phyloP scores from a whole-genome alignment of 1,284 basidiomycete genomes.

The Wallemia mellicola region DNA sequence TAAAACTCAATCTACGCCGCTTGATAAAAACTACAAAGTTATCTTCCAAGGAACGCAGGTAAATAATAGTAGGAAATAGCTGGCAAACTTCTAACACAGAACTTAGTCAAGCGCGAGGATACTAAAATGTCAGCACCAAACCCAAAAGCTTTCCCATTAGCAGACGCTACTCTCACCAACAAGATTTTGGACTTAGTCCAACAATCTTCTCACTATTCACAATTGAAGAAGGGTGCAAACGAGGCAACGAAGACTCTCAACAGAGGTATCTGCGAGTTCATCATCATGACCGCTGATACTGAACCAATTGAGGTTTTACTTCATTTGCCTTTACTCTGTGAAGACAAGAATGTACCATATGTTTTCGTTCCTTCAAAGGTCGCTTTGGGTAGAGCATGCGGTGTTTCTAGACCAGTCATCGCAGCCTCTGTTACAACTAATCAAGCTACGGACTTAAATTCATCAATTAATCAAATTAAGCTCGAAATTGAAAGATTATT shows the following conservation, averaged over 20 bases:
- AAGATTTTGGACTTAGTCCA: constrained; percentile 68
- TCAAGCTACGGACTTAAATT: constrained; percentile 68
- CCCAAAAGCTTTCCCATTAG: constrained; percentile 75
- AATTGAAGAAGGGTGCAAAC: constrained; percentile 94
- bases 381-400: constrained; percentile 81
- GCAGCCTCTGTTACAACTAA: constrained; percentile 83
- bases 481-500: constrained; percentile 8
- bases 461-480: constrained; percentile 73
- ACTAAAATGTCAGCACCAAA: constrained; percentile 11
- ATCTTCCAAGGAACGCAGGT: background rate
- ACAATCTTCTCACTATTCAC: constrained; percentile 74
- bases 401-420: constrained; percentile 83
- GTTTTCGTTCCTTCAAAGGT: constrained; percentile 83
- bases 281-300: constrained; percentile 88
- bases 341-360: constrained; percentile 98
- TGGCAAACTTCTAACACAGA: background rate
- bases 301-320: constrained; percentile 94
- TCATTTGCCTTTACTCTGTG: constrained; percentile 85
- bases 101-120: background rate
- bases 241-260: constrained; percentile 96
- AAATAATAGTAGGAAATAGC: no score
- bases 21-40: background rate
- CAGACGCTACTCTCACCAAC: constrained; percentile 70
- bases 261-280: constrained; percentile 94
- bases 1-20: no score